phyloP scores from a whole-genome alignment of 2,329 filamentous ascomycete genomes.

The Colletotrichum melonis region DNA sequence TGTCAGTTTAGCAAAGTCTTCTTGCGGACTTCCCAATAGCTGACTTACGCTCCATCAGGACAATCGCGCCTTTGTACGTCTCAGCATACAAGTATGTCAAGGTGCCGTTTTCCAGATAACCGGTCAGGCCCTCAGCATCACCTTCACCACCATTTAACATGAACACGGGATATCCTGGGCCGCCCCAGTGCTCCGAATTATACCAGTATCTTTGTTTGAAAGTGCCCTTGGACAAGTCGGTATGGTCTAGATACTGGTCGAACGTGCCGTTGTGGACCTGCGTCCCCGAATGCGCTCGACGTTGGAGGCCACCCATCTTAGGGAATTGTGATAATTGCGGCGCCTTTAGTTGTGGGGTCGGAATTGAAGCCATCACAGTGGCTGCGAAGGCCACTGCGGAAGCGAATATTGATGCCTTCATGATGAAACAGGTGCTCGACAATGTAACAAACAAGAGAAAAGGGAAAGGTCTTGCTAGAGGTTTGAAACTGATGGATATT shows the following conservation, averaged over 20 bases:
- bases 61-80: conserved; percentile 20
- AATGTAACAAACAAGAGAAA: neutral
- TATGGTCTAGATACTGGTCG: conserved; percentile 29
- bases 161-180: conserved; percentile 27
- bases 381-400: neutral
- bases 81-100: conserved; percentile 20
- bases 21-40: neutral
- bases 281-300: neutral
- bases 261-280: conserved; percentile 11
- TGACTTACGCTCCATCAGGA: conserved; percentile 26
- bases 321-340: no score
- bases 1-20: neutral
- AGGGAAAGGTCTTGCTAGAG: neutral
- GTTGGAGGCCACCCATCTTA: neutral
- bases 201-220: conserved; percentile 33
- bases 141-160: conserved; percentile 24
- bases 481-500: neutral
- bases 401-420: conserved; percentile 2
- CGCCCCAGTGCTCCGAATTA: conserved; percentile 26
- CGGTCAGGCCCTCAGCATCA: neutral
- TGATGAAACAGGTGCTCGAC: neutral
- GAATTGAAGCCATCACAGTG: neutral
- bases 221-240: conserved; percentile 20
- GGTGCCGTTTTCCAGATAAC: conserved; percentile 13
- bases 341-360: neutral